Conservation (phyloP, 768 basidiomycete genomes). For the Amanita polypyramis region DNA sequence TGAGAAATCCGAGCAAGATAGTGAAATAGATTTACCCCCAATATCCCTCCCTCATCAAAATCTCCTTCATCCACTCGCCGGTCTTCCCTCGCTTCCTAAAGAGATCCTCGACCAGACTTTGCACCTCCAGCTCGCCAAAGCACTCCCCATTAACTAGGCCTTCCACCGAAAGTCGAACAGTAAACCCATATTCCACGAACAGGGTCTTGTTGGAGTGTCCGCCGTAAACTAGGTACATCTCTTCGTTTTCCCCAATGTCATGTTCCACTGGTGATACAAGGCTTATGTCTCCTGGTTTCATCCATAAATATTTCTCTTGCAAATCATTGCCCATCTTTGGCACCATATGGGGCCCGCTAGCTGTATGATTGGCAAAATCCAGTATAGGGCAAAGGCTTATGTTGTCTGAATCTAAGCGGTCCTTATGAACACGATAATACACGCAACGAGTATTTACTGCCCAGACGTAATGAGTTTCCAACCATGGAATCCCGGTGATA, state of each 20-base stretch:
- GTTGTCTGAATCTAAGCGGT: slow-evolving; percentile 54
- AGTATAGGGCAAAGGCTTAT: slow-evolving; percentile 82
- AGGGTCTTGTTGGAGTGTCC: slow-evolving; percentile 66
- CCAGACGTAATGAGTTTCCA: not conserved
- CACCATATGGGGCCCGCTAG: slow-evolving; percentile 28
- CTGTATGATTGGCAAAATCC: slow-evolving; percentile 82
- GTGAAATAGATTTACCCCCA: slow-evolving; percentile 56
- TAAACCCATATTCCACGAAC: slow-evolving; percentile 89
- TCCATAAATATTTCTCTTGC: slow-evolving; percentile 16
- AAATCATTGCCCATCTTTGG: slow-evolving; percentile 22
- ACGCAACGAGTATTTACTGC: slow-evolving; percentile 90
- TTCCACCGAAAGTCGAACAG: slow-evolving; percentile 26
- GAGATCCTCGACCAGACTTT: slow-evolving; percentile 37
- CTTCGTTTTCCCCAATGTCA: slow-evolving; percentile 38
- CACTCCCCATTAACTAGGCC: slow-evolving; percentile 17
- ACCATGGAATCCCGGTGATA: slow-evolving; percentile 8
- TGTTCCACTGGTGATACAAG: slow-evolving; percentile 37
- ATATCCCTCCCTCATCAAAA: slow-evolving; percentile 58
- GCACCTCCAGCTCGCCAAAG: slow-evolving; percentile 54
- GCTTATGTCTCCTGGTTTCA: slow-evolving; percentile 34
- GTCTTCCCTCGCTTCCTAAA: slow-evolving; percentile 32
- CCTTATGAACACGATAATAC: slow-evolving; percentile 47
- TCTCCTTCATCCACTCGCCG: slow-evolving; percentile 35
- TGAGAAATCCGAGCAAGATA: slow-evolving; percentile 1
- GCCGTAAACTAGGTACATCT: slow-evolving; percentile 76